Evolutionary conservation across 352 stramenopile genomes (phyloP).

Genomic region (Phytophthora multivora): DNA sequence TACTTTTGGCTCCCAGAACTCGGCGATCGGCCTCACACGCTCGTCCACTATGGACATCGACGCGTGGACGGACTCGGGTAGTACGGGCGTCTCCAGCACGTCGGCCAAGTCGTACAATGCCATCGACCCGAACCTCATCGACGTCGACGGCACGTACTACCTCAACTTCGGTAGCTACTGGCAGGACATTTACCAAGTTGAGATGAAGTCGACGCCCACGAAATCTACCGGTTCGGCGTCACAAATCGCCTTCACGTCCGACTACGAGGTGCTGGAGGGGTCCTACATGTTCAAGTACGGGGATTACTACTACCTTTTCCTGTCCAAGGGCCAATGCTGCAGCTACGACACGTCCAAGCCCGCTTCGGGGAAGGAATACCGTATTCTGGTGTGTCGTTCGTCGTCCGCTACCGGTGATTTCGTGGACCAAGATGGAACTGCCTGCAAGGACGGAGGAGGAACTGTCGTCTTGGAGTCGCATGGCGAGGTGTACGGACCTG

Average conservation of each 20-base stretch:
- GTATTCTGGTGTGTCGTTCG: constrained; percentile 52
- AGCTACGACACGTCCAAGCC: constrained; percentile 29
- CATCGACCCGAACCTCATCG: constrained; percentile 47
- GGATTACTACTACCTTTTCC: constrained; percentile 53
- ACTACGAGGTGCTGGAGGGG: constrained; percentile 40
- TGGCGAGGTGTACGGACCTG: constrained; percentile 43
- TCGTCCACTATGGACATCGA: constrained; percentile 48
- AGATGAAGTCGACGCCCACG: constrained; percentile 28
- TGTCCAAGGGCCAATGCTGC: constrained; percentile 46
- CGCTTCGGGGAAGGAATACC: constrained; percentile 46
- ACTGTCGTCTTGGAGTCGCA: constrained; percentile 49
- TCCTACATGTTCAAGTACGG: constrained; percentile 46
- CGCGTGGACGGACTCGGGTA: constrained; percentile 44
- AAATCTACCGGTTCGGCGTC: constrained; percentile 9
- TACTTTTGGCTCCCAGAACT: constrained; percentile 47
- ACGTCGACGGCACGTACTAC: constrained; percentile 37
- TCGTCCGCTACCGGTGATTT: constrained; percentile 26
- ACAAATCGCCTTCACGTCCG: constrained; percentile 30
- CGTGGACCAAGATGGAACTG: constrained; percentile 38
- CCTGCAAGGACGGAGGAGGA: constrained; percentile 38
- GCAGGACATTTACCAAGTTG: constrained; percentile 26
- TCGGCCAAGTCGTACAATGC: constrained; percentile 44
- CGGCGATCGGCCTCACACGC: constrained; percentile 39
- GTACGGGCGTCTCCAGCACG: constrained; percentile 32
- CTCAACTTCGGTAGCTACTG: constrained; percentile 51